Evolutionary conservation across 2,329 filamentous ascomycete genomes (phyloP).

Genomic region (Paraphaeosphaeria sporulosa): DNA sequence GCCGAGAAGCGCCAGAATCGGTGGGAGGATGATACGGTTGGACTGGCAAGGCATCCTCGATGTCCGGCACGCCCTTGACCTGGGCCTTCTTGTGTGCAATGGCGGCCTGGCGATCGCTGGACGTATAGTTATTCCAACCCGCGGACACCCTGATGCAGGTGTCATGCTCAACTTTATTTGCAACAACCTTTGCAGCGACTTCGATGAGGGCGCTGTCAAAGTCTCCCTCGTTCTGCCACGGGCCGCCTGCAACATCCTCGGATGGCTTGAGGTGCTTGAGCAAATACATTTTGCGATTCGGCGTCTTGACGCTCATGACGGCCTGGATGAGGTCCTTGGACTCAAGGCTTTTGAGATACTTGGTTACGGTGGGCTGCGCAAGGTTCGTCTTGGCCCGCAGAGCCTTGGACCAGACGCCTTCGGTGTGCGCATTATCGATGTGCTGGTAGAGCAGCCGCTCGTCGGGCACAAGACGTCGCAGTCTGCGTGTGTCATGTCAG

Average conservation of each 20-base stretch:
- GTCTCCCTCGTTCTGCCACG: conserved; percentile 92
- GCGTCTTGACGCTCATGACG: conserved; percentile 91
- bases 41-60: conserved; percentile 41
- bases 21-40: conserved; percentile 33
- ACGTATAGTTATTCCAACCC: conserved; percentile 52
- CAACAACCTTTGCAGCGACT: conserved; percentile 74
- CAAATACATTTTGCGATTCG: conserved; percentile 96
- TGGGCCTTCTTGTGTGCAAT: conserved; percentile 48
- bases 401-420: conserved; percentile 90
- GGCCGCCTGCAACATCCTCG: conserved; percentile 89
- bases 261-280: conserved; percentile 82
- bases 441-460: conserved; percentile 88
- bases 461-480: conserved; percentile 63
- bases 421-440: conserved; percentile 83
- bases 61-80: conserved; percentile 39
- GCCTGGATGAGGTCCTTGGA: conserved; percentile 81
- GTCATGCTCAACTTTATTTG: conserved; percentile 73
- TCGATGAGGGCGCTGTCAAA: conserved; percentile 90
- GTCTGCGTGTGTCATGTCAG: conserved; percentile 32
- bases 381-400: conserved; percentile 82
- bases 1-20: conserved; percentile 29
- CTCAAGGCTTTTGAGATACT: conserved; percentile 84
- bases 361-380: conserved; percentile 82
- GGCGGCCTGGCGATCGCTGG: conserved; percentile 45
- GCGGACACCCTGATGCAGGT: conserved; percentile 70